Evolutionary conservation across 1,284 basidiomycete species (phyloP).

Genomic region (Marasmius oreades): DNA sequence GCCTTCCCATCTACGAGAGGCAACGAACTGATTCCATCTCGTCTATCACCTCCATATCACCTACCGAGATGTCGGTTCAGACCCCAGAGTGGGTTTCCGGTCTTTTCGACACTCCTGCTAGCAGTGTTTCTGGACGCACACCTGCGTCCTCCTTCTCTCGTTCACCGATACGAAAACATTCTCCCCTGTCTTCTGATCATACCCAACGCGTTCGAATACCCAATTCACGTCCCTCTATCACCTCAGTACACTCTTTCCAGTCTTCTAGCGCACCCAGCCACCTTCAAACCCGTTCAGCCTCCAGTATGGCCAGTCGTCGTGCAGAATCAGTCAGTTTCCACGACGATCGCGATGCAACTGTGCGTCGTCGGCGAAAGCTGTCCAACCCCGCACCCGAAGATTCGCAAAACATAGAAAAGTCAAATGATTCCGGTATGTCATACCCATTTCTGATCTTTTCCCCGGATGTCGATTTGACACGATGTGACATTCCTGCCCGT

Average conservation of each 20-base stretch:
- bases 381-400: conserved; percentile 27
- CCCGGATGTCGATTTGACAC: background rate
- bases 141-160: conserved; percentile 42
- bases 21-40: conserved; percentile 44
- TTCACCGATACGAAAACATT: conserved; percentile 20
- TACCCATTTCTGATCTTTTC: conserved; percentile 4
- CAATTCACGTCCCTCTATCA: conserved; percentile 38
- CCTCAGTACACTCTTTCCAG: conserved; percentile 67
- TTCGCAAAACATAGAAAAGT: conserved; percentile 24
- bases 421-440: conserved; percentile 37
- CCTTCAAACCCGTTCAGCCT: conserved; percentile 33
- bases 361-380: conserved; percentile 48
- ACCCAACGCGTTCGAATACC: conserved; percentile 38
- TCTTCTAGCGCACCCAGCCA: conserved; percentile 62
- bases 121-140: conserved; percentile 31
- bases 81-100: conserved; percentile 61
- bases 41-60: conserved; percentile 32
- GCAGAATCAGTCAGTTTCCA: conserved; percentile 58
- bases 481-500: background rate
- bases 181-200: conserved; percentile 7
- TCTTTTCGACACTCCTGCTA: conserved; percentile 47
- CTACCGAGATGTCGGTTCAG: conserved; percentile 46
- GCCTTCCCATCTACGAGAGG: conserved; percentile 26
- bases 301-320: conserved; percentile 57
- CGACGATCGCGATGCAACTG: conserved; percentile 68